phyloP scores from a whole-genome alignment of 163 green algal species.

The Volvox carteri region DNA sequence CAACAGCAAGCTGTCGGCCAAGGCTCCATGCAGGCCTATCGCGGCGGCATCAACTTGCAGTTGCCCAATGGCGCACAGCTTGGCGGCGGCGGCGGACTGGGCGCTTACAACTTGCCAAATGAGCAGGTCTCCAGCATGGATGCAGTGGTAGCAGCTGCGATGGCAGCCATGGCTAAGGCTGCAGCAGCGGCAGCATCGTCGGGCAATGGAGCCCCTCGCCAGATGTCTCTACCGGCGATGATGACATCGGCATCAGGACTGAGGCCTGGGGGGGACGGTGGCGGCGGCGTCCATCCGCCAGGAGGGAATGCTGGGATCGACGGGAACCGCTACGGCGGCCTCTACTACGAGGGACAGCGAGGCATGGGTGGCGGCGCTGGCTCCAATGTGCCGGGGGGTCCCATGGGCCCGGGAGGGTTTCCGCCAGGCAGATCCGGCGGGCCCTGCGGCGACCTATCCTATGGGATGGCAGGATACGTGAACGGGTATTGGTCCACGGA shows the following conservation, averaged over 20 bases:
- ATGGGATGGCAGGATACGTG: background rate
- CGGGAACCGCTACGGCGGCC: background rate
- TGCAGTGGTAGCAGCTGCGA: background rate
- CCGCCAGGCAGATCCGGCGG: background rate
- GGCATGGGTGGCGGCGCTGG: background rate
- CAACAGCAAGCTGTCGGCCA: background rate
- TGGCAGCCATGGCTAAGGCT: constrained; percentile 22
- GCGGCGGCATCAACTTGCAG: background rate
- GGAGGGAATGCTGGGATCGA: background rate
- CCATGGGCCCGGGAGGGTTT: background rate
- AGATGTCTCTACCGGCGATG: background rate
- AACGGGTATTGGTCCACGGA: background rate
- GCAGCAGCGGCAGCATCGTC: background rate
- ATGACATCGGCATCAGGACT: background rate
- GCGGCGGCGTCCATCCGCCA: background rate
- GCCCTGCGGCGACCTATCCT: background rate
- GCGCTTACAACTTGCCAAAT: background rate
- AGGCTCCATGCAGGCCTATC: background rate
- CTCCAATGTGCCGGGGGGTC: background rate
- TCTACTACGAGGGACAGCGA: constrained; percentile 1
- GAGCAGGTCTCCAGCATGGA: constrained; percentile 23
- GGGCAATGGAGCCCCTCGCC: background rate
- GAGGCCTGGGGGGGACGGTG: background rate
- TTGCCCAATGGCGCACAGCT: background rate
- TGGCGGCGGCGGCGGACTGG: background rate